Evolutionary conservation across 306 rosid genomes (phyloP).

Genomic region (Medicago arabica): DNA sequence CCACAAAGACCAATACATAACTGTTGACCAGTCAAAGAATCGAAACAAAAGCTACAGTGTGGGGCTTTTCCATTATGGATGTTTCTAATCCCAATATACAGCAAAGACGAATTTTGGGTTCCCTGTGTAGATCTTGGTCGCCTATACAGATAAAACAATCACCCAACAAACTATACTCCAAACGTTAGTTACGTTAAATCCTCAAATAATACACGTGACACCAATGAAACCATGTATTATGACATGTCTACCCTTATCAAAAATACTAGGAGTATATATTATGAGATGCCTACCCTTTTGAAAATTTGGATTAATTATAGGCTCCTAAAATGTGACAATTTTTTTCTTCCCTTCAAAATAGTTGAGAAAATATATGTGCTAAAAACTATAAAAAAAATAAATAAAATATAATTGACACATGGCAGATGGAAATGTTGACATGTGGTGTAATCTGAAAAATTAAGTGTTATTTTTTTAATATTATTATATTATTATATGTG

Average conservation of each 20-base stretch:
- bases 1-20: neutral
- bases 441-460: too few species aligned
- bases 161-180: too few species aligned
- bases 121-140: conserved; percentile 35
- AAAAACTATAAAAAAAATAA: too few species aligned
- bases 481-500: too few species aligned
- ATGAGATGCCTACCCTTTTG: neutral
- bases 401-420: too few species aligned
- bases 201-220: neutral
- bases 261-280: neutral
- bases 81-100: conserved; percentile 41
- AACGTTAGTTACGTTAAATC: neutral
- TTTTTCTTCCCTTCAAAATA: too few species aligned
- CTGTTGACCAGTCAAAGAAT: conserved; percentile 50
- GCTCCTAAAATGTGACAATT: neutral
- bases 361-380: too few species aligned
- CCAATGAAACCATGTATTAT: conserved; percentile 2
- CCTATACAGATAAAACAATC: conserved; percentile 36
- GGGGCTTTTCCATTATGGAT: conserved; percentile 31
- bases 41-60: neutral
- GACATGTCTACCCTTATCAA: neutral
- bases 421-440: too few species aligned
- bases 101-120: conserved; percentile 46
- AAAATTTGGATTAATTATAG: neutral
- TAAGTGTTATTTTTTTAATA: too few species aligned